Conservation (phyloP, 441 rosid species). For the Gossypium schwendimanii region DNA sequence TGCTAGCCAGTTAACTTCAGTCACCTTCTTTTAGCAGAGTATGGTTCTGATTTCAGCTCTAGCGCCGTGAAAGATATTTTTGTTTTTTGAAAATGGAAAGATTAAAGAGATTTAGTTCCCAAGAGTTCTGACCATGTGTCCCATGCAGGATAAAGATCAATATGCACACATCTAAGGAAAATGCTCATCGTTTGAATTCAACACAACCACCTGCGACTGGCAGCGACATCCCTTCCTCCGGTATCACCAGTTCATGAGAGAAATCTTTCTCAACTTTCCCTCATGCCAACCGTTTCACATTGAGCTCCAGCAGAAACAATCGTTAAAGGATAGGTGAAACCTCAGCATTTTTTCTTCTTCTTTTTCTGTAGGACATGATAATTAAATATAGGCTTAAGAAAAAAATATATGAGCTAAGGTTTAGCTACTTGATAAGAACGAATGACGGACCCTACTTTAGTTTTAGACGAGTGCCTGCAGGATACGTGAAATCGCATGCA, state of each 20-base stretch:
- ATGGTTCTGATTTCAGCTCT: not conserved
- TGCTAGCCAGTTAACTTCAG: no score
- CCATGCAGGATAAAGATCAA: conserved; percentile 67
- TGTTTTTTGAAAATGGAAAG: not conserved
- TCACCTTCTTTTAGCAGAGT: no score
- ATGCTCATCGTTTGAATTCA: conserved; percentile 29
- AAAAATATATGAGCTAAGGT: not conserved
- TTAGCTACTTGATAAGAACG: not conserved
- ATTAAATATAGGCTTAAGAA: not conserved
- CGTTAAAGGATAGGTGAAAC: conserved; percentile 14
- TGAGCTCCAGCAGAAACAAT: conserved; percentile 9
- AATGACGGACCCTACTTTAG: not conserved
- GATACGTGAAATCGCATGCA: conserved; percentile 7
- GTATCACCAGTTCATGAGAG: conserved; percentile 14
- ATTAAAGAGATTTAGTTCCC: no score
- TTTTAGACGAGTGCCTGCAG: not conserved
- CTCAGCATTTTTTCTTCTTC: not conserved
- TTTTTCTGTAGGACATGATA: not conserved
- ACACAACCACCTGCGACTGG: conserved; percentile 19
- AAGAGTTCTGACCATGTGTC: no score
- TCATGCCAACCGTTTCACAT: not conserved
- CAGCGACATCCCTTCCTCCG: conserved; percentile 29
- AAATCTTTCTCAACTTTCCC: no score
- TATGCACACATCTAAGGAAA: conserved; percentile 66
- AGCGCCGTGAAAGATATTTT: not conserved